These are phyloP conservation scores for Steccherinum ochraceum DNA, from an alignment of 768 basidiomycete genomes.

Conservation along the genomic window DNA sequence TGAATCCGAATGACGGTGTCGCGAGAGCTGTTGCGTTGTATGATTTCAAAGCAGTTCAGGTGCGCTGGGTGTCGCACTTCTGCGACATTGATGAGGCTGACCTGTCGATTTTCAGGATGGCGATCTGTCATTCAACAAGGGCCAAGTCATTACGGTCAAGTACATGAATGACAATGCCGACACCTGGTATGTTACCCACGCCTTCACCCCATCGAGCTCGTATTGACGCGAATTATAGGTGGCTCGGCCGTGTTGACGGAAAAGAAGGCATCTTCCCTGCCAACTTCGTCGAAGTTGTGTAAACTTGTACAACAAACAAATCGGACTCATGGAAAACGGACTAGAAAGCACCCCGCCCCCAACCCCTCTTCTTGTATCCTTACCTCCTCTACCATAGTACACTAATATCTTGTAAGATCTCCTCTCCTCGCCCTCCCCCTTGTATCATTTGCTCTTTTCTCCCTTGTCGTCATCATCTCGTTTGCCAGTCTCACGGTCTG, in stretches of 20 bases:
- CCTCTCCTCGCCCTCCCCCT: too few relatives aligned
- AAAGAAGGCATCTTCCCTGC: slow-evolving; percentile 72
- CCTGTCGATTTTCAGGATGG: slow-evolving; percentile 40
- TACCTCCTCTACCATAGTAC: too few relatives aligned
- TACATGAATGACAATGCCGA: slow-evolving; percentile 66
- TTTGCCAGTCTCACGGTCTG: too few relatives aligned
- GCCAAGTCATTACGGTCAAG: slow-evolving; percentile 64
- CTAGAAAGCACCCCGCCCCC: too few relatives aligned
- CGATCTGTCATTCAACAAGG: slow-evolving; percentile 71
- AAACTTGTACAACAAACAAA: not conserved
- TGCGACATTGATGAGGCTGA: slow-evolving; percentile 1
- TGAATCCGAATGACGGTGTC: slow-evolving; percentile 52
- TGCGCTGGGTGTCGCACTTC: slow-evolving; percentile 20
- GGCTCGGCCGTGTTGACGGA: slow-evolving; percentile 63
- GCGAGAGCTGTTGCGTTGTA: slow-evolving; percentile 71
- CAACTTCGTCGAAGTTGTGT: slow-evolving; percentile 72
- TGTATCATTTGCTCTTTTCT: too few relatives aligned
- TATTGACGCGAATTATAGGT: slow-evolving; percentile 37
- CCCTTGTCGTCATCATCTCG: too few relatives aligned
- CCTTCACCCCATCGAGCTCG: slow-evolving; percentile 1
- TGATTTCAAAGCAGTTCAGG: slow-evolving; percentile 70
- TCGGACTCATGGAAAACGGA: too few relatives aligned
- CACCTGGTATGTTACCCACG: slow-evolving; percentile 52
- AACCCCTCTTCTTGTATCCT: too few relatives aligned
- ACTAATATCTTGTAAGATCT: too few relatives aligned